Percentiles rank a stretch among this genome's conserved stretches.
phyloP scores from a whole-genome alignment of 495 filamentous ascomycete species.

The Astrothelium subdiscretum region DNA sequence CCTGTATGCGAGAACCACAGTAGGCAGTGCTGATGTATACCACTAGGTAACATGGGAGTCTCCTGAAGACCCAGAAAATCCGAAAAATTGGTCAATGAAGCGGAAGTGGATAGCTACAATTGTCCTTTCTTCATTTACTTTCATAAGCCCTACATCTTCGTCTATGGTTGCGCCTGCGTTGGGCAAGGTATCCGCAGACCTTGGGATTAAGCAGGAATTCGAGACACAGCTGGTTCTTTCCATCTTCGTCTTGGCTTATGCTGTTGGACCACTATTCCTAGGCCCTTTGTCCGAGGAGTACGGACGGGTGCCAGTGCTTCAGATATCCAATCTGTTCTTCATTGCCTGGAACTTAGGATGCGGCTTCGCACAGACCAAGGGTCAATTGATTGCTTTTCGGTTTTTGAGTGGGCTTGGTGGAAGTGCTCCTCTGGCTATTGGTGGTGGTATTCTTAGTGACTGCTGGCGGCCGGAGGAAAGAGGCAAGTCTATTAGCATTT shows the following conservation, averaged over 20 bases:
- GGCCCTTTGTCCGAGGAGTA: conserved; percentile 31
- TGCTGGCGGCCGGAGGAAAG: conserved; percentile 29
- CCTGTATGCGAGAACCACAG: conserved; percentile 6
- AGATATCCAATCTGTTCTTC: conserved; percentile 30
- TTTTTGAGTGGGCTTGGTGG: conserved; percentile 32
- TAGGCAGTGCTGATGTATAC: background rate
- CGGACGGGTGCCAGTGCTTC: conserved; percentile 29
- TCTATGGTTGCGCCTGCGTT: conserved; percentile 66
- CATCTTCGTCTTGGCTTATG: conserved; percentile 66
- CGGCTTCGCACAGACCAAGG: conserved; percentile 27
- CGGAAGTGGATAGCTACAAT: conserved; percentile 57
- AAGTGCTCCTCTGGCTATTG: conserved; percentile 30
- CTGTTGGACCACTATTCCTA: conserved; percentile 39
- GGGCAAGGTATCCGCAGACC: conserved; percentile 41
- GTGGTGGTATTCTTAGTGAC: conserved; percentile 30
- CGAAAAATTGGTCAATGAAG: conserved; percentile 30
- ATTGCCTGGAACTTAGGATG: conserved; percentile 29
- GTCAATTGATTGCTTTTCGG: conserved; percentile 30
- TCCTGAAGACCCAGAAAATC: conserved; percentile 30
- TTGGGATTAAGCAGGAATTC: conserved; percentile 46
- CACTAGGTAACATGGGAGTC: conserved; percentile 26
- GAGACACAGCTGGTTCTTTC: conserved; percentile 51
- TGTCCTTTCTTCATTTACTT: conserved; percentile 39
- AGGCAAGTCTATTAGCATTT: conserved; percentile 28
- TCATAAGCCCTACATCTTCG: conserved; percentile 61